Conservation (phyloP, 2,329 filamentous ascomycete genomes). For the Stachybotrys elegans region DNA sequence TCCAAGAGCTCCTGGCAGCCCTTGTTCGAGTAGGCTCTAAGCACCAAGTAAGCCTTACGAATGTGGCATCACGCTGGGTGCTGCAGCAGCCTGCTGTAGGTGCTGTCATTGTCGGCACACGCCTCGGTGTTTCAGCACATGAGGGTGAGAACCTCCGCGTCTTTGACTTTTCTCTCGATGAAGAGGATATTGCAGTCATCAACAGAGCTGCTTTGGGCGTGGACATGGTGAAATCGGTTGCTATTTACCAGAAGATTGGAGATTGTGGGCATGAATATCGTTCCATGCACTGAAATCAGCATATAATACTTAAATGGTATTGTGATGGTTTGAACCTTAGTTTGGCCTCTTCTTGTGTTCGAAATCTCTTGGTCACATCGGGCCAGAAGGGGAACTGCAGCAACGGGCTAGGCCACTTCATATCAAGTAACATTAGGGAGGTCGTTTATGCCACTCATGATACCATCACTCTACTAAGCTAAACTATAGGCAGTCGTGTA, state of each 20-base stretch:
- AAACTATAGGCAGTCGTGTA: too few species aligned
- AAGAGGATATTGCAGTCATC: conserved; percentile 11
- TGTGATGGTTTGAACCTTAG: too few species aligned
- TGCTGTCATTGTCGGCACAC: conserved; percentile 42
- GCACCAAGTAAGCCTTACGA: conserved; percentile 34
- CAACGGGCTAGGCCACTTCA: too few species aligned
- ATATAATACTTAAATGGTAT: too few species aligned
- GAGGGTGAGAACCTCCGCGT: conserved; percentile 15
- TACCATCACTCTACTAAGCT: too few species aligned
- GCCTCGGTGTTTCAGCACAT: conserved; percentile 21
- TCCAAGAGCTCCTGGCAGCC: conserved; percentile 35
- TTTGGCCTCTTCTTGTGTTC: too few species aligned
- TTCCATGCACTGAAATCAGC: too few species aligned
- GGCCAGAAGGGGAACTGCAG: too few species aligned
- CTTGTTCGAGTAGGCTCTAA: conserved; percentile 33
- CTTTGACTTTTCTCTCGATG: conserved; percentile 14
- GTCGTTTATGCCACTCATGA: too few species aligned
- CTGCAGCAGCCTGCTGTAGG: conserved; percentile 41
- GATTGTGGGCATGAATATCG: conserved; percentile 19
- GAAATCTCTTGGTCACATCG: too few species aligned
- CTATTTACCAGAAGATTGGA: conserved; percentile 24
- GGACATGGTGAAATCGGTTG: conserved; percentile 12
- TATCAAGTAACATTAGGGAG: too few species aligned
- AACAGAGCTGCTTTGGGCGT: conserved; percentile 17
- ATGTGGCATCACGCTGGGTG: conserved; percentile 43